phyloP scores from a whole-genome alignment of 2,329 filamentous ascomycete genomes.

The Plenodomus biglobosus region DNA sequence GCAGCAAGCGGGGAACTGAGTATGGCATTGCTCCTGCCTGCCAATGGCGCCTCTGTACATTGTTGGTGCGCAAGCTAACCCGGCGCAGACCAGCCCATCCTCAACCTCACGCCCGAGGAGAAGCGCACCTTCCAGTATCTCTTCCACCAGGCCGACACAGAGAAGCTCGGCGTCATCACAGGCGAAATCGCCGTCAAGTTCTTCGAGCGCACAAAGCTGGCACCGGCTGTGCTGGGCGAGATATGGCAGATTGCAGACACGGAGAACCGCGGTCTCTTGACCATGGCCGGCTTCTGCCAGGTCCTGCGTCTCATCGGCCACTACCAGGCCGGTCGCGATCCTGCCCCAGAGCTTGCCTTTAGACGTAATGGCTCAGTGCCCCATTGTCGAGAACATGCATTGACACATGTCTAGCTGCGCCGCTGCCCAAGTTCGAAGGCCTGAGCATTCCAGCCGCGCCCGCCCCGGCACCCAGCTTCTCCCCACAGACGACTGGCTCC shows the following conservation, averaged over 20 bases:
- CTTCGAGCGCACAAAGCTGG: constrained; percentile 92
- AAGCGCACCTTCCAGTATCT: constrained; percentile 92
- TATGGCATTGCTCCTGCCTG: constrained; percentile 23
- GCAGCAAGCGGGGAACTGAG: constrained; percentile 39
- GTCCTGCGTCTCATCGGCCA: constrained; percentile 94
- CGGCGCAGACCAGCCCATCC: constrained; percentile 53
- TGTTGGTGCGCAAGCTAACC: constrained; percentile 21
- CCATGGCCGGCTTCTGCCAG: constrained; percentile 88
- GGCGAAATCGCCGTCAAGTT: constrained; percentile 96
- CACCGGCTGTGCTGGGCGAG: constrained; percentile 83
- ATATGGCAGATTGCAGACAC: constrained; percentile 99
- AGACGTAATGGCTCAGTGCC: constrained; percentile 57
- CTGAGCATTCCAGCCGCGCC: constrained; percentile 56
- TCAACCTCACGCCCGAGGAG: constrained; percentile 88
- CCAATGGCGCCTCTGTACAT: not conserved
- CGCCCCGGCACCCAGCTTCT: constrained; percentile 53
- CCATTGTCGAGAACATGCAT: constrained; percentile 12
- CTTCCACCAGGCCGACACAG: constrained; percentile 89
- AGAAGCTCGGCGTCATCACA: constrained; percentile 88
- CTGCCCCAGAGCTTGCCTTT: constrained; percentile 77
- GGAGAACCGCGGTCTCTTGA: constrained; percentile 92
- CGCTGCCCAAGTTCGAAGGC: constrained; percentile 91
- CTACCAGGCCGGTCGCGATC: constrained; percentile 83
- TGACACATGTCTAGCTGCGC: constrained; percentile 59
- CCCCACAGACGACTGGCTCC: constrained; percentile 39